Base-by-base conservation (phyloP, 148 eudicot species). In the Talinum fruticosum region DNA sequence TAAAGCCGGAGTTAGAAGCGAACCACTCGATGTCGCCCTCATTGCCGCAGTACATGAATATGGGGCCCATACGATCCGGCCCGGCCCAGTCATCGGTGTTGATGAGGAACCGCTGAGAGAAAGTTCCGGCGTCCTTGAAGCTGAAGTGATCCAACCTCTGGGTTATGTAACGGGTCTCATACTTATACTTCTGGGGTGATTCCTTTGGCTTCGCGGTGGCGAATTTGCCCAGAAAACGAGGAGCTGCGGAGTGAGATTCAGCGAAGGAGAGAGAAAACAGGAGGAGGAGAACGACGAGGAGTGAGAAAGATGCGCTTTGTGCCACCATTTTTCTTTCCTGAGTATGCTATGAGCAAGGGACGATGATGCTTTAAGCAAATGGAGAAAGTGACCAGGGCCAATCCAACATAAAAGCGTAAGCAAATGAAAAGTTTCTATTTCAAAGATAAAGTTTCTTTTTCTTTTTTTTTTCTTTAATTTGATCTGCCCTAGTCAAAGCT, bases 21-120 rank as follows among this genome's bases (percentile, higher is more conserved):
- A 92, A 92, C 98, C 97, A 94, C 67, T 82, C 93, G 37, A 94
- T 94, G 36, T 92, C 89, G 8, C 98, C 98, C 74, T 94, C 98
- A 65, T 92, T 92, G 3, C 98, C 98, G 32, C 97, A 92, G 76
- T 94, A 94, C 79, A 94, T 71, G 79, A 94, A 94, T 47, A 94
- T 92, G 24, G 98, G 97, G 1, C 87, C 98, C 71, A 28, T 49
- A 1, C 77, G 82, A 10, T 49, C 33, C 0, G 97, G 80, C 1
- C 98, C 98, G 19, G 69, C 71, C 98, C 98, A 94, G 62, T 84
- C 81, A 0, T 94, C 87, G 26, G 79, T 72, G 76, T 86, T 92
- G 26, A 94, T 81, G 10, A 92, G 90, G 79, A 86, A 92, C 23
- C 91, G 79, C 45, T 94, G 81, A 0, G 81, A 62, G 84, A 92